Conservation (phyloP, 2,329 filamentous ascomycete genomes). For the Pochonia chlamydosporia region DNA sequence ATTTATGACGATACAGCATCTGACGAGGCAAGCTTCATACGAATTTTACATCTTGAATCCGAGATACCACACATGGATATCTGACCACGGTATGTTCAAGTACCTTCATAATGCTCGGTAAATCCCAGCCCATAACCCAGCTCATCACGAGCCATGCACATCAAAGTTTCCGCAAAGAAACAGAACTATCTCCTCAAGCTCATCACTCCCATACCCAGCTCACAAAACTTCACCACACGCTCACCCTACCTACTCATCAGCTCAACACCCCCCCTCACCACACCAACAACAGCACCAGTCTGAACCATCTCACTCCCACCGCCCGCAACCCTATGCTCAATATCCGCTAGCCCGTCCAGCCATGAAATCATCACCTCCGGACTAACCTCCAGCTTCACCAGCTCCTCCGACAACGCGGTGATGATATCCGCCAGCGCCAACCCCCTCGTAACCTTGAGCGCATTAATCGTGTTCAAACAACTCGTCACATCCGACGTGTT, state of each 20-base stretch:
- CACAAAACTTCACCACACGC: too few species aligned
- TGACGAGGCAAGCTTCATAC: too few species aligned
- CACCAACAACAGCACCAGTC: slow-evolving; percentile 87
- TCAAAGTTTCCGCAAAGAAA: too few species aligned
- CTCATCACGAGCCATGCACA: too few species aligned
- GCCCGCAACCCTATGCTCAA: slow-evolving; percentile 85
- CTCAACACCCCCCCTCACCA: slow-evolving; percentile 81
- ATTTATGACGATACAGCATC: too few species aligned
- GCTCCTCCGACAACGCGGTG: slow-evolving; percentile 75
- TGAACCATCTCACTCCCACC: slow-evolving; percentile 85
- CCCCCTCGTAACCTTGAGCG: slow-evolving; percentile 78
- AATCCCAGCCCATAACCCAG: too few species aligned
- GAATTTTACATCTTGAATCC: too few species aligned
- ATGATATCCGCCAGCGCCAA: slow-evolving; percentile 92
- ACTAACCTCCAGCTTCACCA: slow-evolving; percentile 76
- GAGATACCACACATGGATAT: too few species aligned
- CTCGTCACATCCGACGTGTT: slow-evolving; percentile 82
- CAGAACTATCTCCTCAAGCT: too few species aligned
- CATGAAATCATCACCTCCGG: slow-evolving; percentile 84
- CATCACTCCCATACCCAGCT: too few species aligned
- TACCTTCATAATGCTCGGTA: too few species aligned
- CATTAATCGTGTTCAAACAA: slow-evolving; percentile 81
- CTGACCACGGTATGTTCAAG: too few species aligned
- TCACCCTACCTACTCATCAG: slow-evolving; percentile 39
- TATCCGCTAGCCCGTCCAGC: slow-evolving; percentile 85